phyloP scores from a whole-genome alignment of 805 yeast species.

The Saturnispora bothae region DNA sequence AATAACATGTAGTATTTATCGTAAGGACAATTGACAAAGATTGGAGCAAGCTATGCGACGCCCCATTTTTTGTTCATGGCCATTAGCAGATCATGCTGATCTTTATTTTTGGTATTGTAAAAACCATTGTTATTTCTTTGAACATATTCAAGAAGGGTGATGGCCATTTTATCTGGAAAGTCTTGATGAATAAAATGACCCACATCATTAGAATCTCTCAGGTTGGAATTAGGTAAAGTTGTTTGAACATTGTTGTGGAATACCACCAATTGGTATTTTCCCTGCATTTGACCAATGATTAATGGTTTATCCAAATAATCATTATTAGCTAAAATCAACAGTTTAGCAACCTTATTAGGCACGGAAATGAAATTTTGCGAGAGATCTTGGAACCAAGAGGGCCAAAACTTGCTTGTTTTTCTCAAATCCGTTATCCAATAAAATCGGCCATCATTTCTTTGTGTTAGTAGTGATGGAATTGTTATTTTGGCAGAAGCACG shows the following conservation, averaged over 20 bases:
- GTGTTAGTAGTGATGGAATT: slow-evolving; percentile 58
- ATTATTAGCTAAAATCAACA: slow-evolving; percentile 78
- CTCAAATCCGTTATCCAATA: slow-evolving; percentile 59
- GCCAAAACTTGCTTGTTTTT: slow-evolving; percentile 63
- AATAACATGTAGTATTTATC: no score
- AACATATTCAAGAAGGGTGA: slow-evolving; percentile 40
- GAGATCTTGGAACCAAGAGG: slow-evolving; percentile 66
- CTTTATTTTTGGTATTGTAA: slow-evolving; percentile 1
- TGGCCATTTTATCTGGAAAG: slow-evolving; percentile 56
- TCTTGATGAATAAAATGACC: slow-evolving; percentile 98
- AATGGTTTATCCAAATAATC: slow-evolving; percentile 78
- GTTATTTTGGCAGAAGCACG: slow-evolving; percentile 57
- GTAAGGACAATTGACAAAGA: slow-evolving; percentile 15
- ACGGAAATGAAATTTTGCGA: slow-evolving; percentile 38
- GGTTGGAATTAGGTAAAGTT: slow-evolving; percentile 13
- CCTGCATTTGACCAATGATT: slow-evolving; percentile 97
- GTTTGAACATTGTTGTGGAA: slow-evolving; percentile 33
- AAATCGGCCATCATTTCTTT: slow-evolving; percentile 11
- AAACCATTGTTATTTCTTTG: slow-evolving; percentile 33
- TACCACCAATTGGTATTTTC: slow-evolving; percentile 81
- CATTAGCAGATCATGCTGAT: not conserved
- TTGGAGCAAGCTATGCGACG: slow-evolving; percentile 14
- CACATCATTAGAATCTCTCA: slow-evolving; percentile 34
- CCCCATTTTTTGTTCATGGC: slow-evolving; percentile 26
- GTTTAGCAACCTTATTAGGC: slow-evolving; percentile 41